Percentiles rank a stretch among this genome's conserved stretches.
phyloP scores from a whole-genome alignment of 306 rosid genomes.

The Acacia confusa region DNA sequence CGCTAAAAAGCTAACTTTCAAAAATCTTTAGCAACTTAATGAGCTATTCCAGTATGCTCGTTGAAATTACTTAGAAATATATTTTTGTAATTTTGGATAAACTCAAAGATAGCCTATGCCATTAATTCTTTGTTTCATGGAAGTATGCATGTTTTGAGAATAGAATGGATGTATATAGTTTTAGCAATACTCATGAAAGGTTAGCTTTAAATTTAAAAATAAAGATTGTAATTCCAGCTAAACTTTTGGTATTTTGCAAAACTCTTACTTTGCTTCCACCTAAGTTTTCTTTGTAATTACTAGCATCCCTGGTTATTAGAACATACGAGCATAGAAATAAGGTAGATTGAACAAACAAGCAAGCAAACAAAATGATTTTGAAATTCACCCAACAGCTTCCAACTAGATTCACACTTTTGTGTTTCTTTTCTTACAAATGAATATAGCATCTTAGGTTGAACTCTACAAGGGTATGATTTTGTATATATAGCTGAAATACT shows the following conservation, averaged over 20 bases:
- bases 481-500: not conserved
- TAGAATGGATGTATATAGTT: not conserved
- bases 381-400: not conserved
- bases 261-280: too few relatives aligned
- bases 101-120: not conserved
- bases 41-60: not conserved
- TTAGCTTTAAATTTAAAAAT: not conserved
- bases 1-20: not conserved
- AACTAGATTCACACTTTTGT: not conserved
- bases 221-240: not conserved
- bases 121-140: not conserved
- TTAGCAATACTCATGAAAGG: not conserved
- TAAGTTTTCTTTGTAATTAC: not conserved
- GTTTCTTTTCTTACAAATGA: not conserved
- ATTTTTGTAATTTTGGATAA: not conserved
- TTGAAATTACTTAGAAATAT: not conserved
- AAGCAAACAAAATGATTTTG: not conserved
- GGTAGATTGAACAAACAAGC: not conserved
- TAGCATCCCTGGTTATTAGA: not conserved
- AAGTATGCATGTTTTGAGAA: not conserved
- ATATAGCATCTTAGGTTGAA: not conserved
- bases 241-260: not conserved
- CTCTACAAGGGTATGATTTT: not conserved
- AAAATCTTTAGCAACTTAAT: not conserved
- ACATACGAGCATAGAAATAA: not conserved